Evolutionary conservation across 2,329 filamentous ascomycete genomes (phyloP), one percentile per base, ranked within the genome.

Genomic region (Claviceps pazoutovae): DNA sequence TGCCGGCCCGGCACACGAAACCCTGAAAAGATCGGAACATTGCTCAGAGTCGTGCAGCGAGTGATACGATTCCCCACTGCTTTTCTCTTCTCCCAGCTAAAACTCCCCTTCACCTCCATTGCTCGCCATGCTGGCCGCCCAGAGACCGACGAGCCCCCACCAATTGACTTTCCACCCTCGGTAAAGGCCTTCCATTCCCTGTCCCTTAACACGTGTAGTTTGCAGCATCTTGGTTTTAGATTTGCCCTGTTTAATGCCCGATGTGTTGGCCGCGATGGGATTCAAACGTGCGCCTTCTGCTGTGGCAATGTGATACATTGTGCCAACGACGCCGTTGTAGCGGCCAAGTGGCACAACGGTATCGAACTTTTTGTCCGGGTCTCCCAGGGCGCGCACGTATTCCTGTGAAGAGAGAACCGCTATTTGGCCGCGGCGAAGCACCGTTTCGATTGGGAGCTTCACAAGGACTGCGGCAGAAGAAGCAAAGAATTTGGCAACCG

Each of bases 371-470:
- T 66, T 64, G 3, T 65, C 66, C 30, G 66, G 61, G 44, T 62
- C 61, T 19, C 74, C 70, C 3, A 79, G 66, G 0, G 80, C 77
- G 11, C 66, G 64, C 2, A 76, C 57, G 52, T 80, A 77, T 11
- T 69, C 61, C 1, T 75, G 74, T 14, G 74, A 74, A 16, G 75
- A 75, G 46, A 88, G 74, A 1, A 88, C 81, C 1, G 83, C 75
- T 54, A 93, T 84, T 67, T 98, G 93, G 5, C 88, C 91, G 54
- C 93, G 81, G 47, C 93, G 83, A 7, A 97, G 76, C 16, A 95
- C 86, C 0, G 91, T 97, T 68, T 98, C 93, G 4, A 97, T 74
- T 0, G 93, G 93, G 13, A 97, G 79, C 62, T 91, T 90, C 58
- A 95, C 68, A 60, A 93, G 86, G 36, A 97, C 78, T 48, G 95